Evolutionary conservation across 2,329 filamentous ascomycete species (phyloP), one percentile per base, ranked within the genome.

Genomic region (Ophiostoma angusticollis): DNA sequence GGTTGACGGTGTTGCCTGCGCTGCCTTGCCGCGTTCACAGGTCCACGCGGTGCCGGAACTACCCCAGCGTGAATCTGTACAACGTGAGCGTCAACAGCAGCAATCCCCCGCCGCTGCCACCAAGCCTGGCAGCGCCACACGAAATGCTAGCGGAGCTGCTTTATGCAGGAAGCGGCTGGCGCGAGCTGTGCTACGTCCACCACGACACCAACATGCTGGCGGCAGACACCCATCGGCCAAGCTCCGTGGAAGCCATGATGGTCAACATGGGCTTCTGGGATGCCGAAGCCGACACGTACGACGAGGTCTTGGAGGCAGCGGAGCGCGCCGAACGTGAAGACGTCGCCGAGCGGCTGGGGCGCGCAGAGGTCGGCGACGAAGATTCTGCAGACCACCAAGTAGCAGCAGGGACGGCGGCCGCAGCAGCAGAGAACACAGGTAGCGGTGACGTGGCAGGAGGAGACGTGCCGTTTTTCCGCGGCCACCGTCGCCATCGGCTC

Each of bases 191-290:
- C 44, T 49, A 45, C 17, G 43, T 49, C 25, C 47, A 49, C 43
- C 37, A 45, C 28, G 44, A 49, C 34, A 40, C 44, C 3, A 21
- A 12, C 30, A 37, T 49, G 43, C 40, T 49, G 25, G 29, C 44
- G 6, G 45, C 40, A 2, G 40, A 43, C 31, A 39, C 32, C 11
- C 35, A 32, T 8, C 40, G 34, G 5, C 43, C 39, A 3, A 42
- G 45, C 39, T 46, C 47, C 3, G 37, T 49, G n/a, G 47, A 49
- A 28, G 47, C 47, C 27, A 46, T 49, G 47, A 49, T 49, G 47
- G 34, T 47, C 37, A 47, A 39, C 35, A 45, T 49, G 45, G 47
- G 47, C 14, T 49, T 47, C 39, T 49, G 47, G 47, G 42, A 46
- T 22, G 40, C 40, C n/a, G 42, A 46, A 33, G 19, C 30, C 19